Conservation (phyloP, 345 rosid genomes). For the Euphorbia tirucalli region DNA sequence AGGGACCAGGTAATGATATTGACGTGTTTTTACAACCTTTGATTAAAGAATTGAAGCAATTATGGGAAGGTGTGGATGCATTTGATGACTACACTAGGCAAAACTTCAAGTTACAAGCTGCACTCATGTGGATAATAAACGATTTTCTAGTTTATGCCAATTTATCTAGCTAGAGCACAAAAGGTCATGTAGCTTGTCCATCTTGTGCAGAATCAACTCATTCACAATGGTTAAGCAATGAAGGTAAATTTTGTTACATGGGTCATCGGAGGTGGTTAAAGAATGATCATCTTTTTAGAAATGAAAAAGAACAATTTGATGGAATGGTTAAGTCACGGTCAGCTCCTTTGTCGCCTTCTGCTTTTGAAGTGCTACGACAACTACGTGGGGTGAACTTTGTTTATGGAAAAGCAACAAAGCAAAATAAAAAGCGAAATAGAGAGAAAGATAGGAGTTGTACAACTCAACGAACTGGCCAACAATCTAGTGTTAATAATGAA, state of each 20-base stretch:
- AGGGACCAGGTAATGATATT: not conserved
- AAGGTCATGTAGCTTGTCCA: not conserved
- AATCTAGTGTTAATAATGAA: no score
- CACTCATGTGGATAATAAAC: not conserved
- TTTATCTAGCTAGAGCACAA: no score
- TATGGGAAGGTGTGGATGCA: not conserved
- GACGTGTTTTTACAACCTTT: not conserved
- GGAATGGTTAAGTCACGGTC: not conserved
- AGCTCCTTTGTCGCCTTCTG: not conserved
- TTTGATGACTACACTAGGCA: no score
- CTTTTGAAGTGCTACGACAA: no score
- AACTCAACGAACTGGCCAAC: no score
- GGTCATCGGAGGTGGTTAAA: not conserved
- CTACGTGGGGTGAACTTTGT: no score
- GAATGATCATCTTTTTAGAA: not conserved
- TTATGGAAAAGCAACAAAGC: no score
- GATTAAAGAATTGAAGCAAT: not conserved
- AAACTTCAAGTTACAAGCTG: not conserved
- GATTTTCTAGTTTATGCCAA: slow-evolving; percentile 5
- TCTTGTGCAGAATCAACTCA: not conserved
- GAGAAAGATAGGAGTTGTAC: not conserved
- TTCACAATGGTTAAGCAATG: not conserved
- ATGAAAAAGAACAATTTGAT: not conserved
- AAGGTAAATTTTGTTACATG: not conserved
- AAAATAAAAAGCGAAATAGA: not conserved